Conservation (phyloP, 2,329 filamentous ascomycete genomes). For the Fusarium musae region DNA sequence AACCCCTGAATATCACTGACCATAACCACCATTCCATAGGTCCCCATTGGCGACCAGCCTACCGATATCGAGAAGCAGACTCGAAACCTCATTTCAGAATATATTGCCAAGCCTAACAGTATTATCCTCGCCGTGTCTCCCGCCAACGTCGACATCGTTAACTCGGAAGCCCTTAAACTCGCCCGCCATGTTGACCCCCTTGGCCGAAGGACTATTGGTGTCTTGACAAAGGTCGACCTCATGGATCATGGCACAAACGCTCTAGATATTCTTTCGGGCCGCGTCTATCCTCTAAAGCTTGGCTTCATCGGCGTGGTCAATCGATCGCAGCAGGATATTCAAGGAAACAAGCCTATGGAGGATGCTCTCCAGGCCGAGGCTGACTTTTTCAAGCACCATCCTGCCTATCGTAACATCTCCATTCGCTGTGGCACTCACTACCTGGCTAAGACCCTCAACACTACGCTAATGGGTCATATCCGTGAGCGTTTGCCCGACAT, state of each 20-base stretch:
- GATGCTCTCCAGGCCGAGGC: slow-evolving; percentile 90
- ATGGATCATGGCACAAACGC: slow-evolving; percentile 99
- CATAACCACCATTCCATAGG: slow-evolving; percentile 58
- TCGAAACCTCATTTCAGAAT: slow-evolving; percentile 94
- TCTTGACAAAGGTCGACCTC: slow-evolving; percentile 94
- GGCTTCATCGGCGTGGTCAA: slow-evolving; percentile 99
- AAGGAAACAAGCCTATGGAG: slow-evolving; percentile 92
- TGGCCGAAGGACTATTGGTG: slow-evolving; percentile 93
- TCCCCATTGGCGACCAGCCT: slow-evolving; percentile 97
- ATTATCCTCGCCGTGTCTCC: slow-evolving; percentile 97
- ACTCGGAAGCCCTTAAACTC: slow-evolving; percentile 96
- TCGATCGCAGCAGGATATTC: slow-evolving; percentile 97
- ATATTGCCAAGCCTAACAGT: slow-evolving; percentile 98
- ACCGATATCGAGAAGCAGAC: slow-evolving; percentile 99
- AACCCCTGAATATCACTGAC: slow-evolving; percentile 35
- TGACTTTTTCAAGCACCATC: slow-evolving; percentile 97
- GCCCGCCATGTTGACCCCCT: slow-evolving; percentile 96
- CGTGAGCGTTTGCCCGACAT: slow-evolving; percentile 96
- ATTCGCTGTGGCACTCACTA: slow-evolving; percentile 93
- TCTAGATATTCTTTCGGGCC: slow-evolving; percentile 94
- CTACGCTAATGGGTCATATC: slow-evolving; percentile 95
- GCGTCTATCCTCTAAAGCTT: slow-evolving; percentile 95
- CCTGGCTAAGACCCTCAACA: slow-evolving; percentile 92
- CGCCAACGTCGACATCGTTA: slow-evolving; percentile 97
- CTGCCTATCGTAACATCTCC: slow-evolving; percentile 96